Base-by-base conservation (phyloP, 768 basidiomycete genomes). In the Floccularia luteovirens region DNA sequence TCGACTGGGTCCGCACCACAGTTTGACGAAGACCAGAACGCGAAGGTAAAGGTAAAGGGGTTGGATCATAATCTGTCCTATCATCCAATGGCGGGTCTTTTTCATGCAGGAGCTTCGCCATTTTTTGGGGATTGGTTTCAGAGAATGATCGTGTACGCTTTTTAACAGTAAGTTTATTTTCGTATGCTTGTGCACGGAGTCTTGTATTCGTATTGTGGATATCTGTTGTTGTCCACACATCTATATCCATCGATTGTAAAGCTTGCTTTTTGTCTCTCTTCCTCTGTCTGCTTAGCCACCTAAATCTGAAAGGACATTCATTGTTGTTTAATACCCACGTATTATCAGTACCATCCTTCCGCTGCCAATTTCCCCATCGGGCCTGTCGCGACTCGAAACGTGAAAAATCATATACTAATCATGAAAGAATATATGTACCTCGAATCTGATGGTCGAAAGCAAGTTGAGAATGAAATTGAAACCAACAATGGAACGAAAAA, bases 301-400 rank as follows among this genome's bases (percentile, higher is more conserved):
- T 35, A 14, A n/a, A 20, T 17, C 10, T 8, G 4, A 43, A 5
- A 46, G 32, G 6, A 46, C 43, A 11, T 51, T 50, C 43, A 11
- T 52, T 50, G 17, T 53, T 56, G 27, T 68, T n/a, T n/a, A n/a
- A n/a, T n/a, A n/a, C 53, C 77, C 77, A 80, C 5, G 77, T 78
- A 1, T 69, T 70, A 45, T 70, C 73, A 5, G 77, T 72, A 0
- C 69, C 73, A 47, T 79, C 71, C 1, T 42, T 30, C 19, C 77
- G 71, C 2, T 48, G 24, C 77, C 77, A 80, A 27, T 60, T 56
- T 14, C 54, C 61, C 77, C 77, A 79, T 44, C 62, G 57, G 3
- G 75, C 70, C 75, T 79, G 43, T 34, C 32, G 32, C 14, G n/a
- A 14, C 13, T 24, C 4, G 10, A 6, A 31, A 37, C 10, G 6